Evolutionary conservation across 2,329 filamentous ascomycete species (phyloP).

Genomic region (Fusarium foetens): DNA sequence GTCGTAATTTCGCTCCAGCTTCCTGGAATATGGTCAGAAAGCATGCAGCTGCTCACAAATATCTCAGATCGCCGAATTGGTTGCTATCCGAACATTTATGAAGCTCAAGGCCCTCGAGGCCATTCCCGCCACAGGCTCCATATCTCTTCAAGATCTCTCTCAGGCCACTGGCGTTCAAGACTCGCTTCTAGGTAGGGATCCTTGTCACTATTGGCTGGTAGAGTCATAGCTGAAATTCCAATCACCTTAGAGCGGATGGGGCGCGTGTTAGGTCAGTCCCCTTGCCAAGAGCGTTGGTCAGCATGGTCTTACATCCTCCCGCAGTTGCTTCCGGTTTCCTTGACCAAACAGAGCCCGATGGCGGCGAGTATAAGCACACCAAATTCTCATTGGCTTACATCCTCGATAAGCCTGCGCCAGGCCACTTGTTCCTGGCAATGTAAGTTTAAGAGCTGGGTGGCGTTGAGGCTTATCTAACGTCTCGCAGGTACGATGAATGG

Average conservation of each 20-base stretch:
- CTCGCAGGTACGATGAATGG: conserved; percentile 48
- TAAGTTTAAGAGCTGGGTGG: background rate
- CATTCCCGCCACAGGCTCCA: conserved; percentile 42
- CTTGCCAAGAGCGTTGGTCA: background rate
- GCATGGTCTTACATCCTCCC: background rate
- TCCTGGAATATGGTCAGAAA: rapidly evolving
- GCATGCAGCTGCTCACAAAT: background rate
- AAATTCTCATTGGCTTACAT: conserved; percentile 47
- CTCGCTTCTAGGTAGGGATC: conserved; percentile 42
- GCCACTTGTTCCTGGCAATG: conserved; percentile 47
- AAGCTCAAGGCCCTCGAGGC: conserved; percentile 45
- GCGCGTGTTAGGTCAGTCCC: conserved; percentile 39
- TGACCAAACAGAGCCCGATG: conserved; percentile 42
- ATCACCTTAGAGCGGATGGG: conserved; percentile 42
- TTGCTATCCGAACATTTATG: conserved; percentile 47
- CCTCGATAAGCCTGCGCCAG: conserved; percentile 42
- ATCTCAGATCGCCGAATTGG: conserved; percentile 45
- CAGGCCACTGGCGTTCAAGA: conserved; percentile 43
- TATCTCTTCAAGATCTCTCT: conserved; percentile 45
- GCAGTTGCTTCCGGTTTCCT: conserved; percentile 47
- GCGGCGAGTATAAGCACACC: conserved; percentile 46
- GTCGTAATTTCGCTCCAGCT: background rate
- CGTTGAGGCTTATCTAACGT: background rate
- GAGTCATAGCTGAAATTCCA: background rate
- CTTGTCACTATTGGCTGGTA: background rate